Conservation (phyloP, 2,329 filamentous ascomycete genomes). For the Trichophyton simii region DNA sequence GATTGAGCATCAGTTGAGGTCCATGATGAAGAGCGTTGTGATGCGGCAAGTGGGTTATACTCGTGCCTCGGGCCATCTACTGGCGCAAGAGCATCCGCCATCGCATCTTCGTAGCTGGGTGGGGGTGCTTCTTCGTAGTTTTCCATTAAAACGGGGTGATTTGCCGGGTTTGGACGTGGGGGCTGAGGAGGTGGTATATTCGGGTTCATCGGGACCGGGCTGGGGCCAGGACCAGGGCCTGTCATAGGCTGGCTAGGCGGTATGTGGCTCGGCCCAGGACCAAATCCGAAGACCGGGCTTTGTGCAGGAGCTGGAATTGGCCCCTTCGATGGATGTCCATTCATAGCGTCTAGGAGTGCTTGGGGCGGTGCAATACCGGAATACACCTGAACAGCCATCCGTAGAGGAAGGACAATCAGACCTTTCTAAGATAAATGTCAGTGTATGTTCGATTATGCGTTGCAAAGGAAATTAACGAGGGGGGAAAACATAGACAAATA, state of each 20-base stretch:
- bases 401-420: conserved; percentile 63
- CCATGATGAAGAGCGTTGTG: conserved; percentile 7
- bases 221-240: background rate
- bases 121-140: conserved; percentile 57
- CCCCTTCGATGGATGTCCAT: conserved; percentile 18
- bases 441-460: conserved; percentile 2
- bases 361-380: conserved; percentile 76
- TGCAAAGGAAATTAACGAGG: background rate
- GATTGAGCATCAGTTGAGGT: conserved; percentile 27
- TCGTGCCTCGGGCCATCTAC: conserved; percentile 54
- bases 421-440: conserved; percentile 43
- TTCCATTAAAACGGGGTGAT: conserved; percentile 14
- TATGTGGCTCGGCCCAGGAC: background rate
- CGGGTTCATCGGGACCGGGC: conserved; percentile 11
- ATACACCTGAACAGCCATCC: conserved; percentile 67
- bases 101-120: conserved; percentile 86
- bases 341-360: conserved; percentile 58
- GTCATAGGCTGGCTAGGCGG: conserved; percentile 12
- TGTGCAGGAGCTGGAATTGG: conserved; percentile 7
- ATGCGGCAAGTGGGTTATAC: conserved; percentile 34
- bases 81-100: conserved; percentile 65
- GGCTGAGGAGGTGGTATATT: conserved; percentile 29
- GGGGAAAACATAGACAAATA: background rate
- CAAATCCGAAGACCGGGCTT: background rate
- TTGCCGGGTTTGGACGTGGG: conserved; percentile 23